Percentiles rank a stretch among this genome's conserved stretches.
These are phyloP conservation scores for Elaeis guineensis DNA, from an alignment of 176 grass and related monocot species.

Conservation along the genomic window DNA sequence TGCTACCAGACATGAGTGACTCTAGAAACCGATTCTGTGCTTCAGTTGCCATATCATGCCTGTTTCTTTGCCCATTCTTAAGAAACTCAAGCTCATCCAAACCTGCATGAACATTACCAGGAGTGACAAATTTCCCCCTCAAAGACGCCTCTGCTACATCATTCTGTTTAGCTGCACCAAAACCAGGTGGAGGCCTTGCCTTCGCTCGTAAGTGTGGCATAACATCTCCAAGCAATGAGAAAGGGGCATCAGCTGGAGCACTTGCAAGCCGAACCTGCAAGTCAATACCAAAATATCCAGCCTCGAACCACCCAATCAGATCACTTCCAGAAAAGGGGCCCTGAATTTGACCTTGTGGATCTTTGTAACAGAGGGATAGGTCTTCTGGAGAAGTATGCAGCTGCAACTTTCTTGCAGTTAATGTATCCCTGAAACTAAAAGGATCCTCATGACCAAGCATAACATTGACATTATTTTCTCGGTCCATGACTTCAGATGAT, in stretches of 20 bases:
- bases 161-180: constrained; percentile 45
- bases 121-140: constrained; percentile 41
- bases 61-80: constrained; percentile 28
- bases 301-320: constrained; percentile 91
- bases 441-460: constrained; percentile 26
- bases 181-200: constrained; percentile 90
- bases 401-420: constrained; percentile 21
- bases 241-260: constrained; percentile 65
- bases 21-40: constrained; percentile 87
- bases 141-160: constrained; percentile 27
- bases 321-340: constrained; percentile 94
- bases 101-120: constrained; percentile 32
- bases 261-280: constrained; percentile 63
- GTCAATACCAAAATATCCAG: constrained; percentile 94
- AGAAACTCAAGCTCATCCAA: constrained; percentile 41
- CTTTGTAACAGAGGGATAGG: constrained; percentile 87
- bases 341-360: constrained; percentile 85
- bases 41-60: constrained; percentile 43
- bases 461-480: constrained; percentile 30
- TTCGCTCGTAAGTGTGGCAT: constrained; percentile 94
- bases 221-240: constrained; percentile 86
- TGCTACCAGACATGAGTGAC: constrained; percentile 83
- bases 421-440: constrained; percentile 13
- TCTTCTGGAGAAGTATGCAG: constrained; percentile 73
- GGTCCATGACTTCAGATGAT: constrained; percentile 32